Evolutionary conservation across 441 rosid species (phyloP).

Genomic region (Adansonia gregorii): DNA sequence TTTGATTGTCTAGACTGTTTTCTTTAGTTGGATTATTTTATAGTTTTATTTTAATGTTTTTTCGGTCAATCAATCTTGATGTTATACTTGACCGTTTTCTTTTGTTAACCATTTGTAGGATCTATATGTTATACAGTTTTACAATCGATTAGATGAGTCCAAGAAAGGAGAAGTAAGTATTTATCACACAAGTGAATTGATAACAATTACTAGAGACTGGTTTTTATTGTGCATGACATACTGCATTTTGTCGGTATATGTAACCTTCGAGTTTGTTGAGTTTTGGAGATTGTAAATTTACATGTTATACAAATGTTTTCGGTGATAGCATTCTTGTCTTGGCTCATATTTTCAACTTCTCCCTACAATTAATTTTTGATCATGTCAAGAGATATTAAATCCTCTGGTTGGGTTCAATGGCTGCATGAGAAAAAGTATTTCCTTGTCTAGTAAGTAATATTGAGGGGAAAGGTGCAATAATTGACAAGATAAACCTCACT

Average conservation of each 20-base stretch:
- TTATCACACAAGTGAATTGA: conserved; percentile 18
- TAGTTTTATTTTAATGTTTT: conserved; percentile 8
- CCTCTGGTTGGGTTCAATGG: conserved; percentile 2
- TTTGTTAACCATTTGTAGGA: conserved; percentile 57
- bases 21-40: too few relatives aligned
- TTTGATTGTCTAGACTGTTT: conserved; percentile 5
- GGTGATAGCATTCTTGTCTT: conserved; percentile 2
- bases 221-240: conserved; percentile 1
- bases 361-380: conserved; percentile 1
- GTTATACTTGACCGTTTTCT: conserved; percentile 16
- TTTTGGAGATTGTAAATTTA: neutral
- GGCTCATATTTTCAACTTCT: neutral
- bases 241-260: neutral
- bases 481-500: neutral
- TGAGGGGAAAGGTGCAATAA: conserved; percentile 8
- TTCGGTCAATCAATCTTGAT: conserved; percentile 6
- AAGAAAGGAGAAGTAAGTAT: conserved; percentile 89
- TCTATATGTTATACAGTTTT: conserved; percentile 71
- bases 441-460: conserved; percentile 10
- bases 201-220: conserved; percentile 1
- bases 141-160: conserved; percentile 73
- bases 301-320: conserved; percentile 9
- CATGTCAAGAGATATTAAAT: conserved; percentile 20
- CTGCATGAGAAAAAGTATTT: conserved; percentile 15
- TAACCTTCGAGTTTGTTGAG: conserved; percentile 10